Evolutionary conservation across 371 early-diverging fungal species (phyloP).

Genomic region (Dinochytrium kinnereticum): DNA sequence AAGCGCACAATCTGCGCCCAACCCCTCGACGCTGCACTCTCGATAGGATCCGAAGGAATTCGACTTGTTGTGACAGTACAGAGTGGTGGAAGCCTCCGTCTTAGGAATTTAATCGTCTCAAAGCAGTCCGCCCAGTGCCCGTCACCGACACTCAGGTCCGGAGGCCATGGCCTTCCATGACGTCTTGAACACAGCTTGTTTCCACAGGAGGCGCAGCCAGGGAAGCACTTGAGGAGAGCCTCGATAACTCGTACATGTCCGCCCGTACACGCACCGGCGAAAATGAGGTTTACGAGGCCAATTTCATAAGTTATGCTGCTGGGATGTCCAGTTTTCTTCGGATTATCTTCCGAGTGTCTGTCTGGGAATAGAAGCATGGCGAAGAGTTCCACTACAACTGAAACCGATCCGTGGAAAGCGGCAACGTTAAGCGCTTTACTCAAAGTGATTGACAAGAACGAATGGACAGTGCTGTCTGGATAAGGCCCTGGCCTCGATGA

Average conservation of each 20-base stretch:
- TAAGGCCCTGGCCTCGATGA: no score
- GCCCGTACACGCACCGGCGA: not conserved
- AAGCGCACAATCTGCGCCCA: not conserved
- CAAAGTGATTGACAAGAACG: not conserved
- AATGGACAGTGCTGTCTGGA: not conserved
- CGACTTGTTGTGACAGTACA: not conserved
- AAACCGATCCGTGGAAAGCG: not conserved
- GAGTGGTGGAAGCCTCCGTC: not conserved
- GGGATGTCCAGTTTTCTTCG: not conserved
- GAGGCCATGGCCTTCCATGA: not conserved
- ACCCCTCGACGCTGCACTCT: not conserved
- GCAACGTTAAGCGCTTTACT: not conserved
- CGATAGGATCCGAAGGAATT: not conserved
- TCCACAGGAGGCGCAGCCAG: not conserved
- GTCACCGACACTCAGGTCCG: not conserved
- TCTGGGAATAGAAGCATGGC: not conserved
- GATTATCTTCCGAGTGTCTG: not conserved
- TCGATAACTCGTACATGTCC: not conserved
- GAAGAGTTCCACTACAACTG: not conserved
- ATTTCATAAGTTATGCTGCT: not conserved
- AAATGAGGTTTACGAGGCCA: not conserved
- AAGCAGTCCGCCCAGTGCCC: not conserved
- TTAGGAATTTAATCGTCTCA: not conserved
- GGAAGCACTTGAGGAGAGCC: not conserved
- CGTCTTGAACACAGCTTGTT: not conserved